Evolutionary conservation across 805 yeast genomes (phyloP).

Genomic region (Candida berthetii): DNA sequence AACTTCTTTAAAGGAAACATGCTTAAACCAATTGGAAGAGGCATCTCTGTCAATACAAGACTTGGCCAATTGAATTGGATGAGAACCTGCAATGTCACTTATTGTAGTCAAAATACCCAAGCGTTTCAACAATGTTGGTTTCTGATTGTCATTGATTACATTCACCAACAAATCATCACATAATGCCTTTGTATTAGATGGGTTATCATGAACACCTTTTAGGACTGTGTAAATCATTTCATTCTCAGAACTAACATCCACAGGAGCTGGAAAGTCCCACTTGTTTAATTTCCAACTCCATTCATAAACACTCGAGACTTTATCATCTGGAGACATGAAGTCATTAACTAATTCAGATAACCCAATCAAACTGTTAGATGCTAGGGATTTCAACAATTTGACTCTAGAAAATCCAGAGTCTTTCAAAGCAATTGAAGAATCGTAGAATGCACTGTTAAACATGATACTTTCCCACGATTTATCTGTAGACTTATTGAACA

Average conservation of each 20-base stretch:
- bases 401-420: conserved; percentile 4
- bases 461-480: conserved; percentile 36
- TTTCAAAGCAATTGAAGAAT: conserved; percentile 27
- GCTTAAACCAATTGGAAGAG: conserved; percentile 29
- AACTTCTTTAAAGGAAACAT: conserved; percentile 25
- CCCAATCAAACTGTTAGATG: conserved; percentile 50
- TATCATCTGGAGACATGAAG: conserved; percentile 5
- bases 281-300: conserved; percentile 73
- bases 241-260: conserved; percentile 28
- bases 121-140: neutral
- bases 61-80: neutral
- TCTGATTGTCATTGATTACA: conserved; percentile 1
- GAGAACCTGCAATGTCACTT: neutral
- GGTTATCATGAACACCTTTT: conserved; percentile 37
- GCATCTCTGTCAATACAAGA: conserved; percentile 4
- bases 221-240: conserved; percentile 47
- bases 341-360: conserved; percentile 40
- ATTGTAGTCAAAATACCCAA: conserved; percentile 4
- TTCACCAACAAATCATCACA: conserved; percentile 12
- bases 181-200: conserved; percentile 6
- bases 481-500: conserved; percentile 25
- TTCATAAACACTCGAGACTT: conserved; percentile 32
- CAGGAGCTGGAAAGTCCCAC: conserved; percentile 66
- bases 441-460: conserved; percentile 53
- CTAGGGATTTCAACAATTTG: conserved; percentile 31